Base-by-base conservation (phyloP, 176 grass and related monocot genomes). In the Coix lacrymajobi region DNA sequence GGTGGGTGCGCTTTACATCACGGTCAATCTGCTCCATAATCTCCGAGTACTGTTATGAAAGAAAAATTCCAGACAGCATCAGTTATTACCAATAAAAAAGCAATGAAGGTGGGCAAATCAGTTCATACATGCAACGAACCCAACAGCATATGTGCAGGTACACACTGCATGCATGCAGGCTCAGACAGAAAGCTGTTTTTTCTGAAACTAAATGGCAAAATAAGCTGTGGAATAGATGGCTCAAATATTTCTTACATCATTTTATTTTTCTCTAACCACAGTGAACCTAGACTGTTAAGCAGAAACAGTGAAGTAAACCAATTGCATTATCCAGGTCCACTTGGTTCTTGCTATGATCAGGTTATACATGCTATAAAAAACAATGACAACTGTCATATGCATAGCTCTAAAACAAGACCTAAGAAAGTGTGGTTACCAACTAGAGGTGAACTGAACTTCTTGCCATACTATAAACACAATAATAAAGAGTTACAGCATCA, bases 1-100 rank as follows among this genome's bases (percentile, higher is more conserved):
- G 92, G 81, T 97, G 90, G 24, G 95, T 94, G n/a, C 92, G 72
- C 69, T 94, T 97, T 69, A 97, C 95, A 85, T 97, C 95, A 61
- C 88, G 69, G 73, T 94, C 92, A 87, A 97, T 92, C 81, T 97
- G 92, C 60, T 94, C 95, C 69, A 94, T 83, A 75, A 89, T 87
- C 78, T 92, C 90, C 36, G 88, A 83, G 85, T 92, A 81, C 88
- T 92, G 82, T 33, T 26, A 63, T 46, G 3, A 14, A 60, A 26
- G 10, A 75, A 44, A 84, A 68, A 80, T 48, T 61, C 14, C 6
- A 70, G 52, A 61, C 9, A 75, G 20, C 34, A 65, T 80, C 33
- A 67, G 3, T 51, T 66, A 33, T 40, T 49, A 76, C 14, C n/a
- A 75, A 41, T 29, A 62, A 75, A 62, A 52, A 5, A n/a, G 57